These are phyloP conservation scores for Trebouxia gelatinosa DNA, from an alignment of 163 green algal species.

Conservation along the genomic window DNA sequence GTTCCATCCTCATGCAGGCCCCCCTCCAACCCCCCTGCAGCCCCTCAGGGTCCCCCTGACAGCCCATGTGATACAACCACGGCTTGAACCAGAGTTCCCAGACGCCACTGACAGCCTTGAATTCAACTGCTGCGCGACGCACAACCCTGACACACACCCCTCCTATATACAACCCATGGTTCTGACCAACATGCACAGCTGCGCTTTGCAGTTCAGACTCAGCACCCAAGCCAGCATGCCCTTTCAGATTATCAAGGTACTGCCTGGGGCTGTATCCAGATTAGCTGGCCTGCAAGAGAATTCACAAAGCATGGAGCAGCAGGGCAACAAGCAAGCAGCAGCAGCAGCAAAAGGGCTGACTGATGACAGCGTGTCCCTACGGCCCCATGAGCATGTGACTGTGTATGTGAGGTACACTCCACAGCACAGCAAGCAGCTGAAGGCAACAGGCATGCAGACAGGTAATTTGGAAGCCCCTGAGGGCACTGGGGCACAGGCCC, in stretches of 20 bases:
- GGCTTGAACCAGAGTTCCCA: conserved; percentile 45
- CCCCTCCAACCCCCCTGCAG: conserved; percentile 41
- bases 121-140: conserved; percentile 39
- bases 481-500: background rate
- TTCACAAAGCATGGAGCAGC: background rate
- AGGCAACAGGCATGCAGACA: background rate
- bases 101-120: conserved; percentile 32
- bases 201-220: conserved; percentile 44
- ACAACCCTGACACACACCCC: conserved; percentile 40
- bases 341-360: background rate
- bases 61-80: conserved; percentile 24
- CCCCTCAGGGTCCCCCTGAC: conserved; percentile 49
- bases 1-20: conserved; percentile 38
- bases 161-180: conserved; percentile 46
- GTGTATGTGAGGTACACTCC: conserved; percentile 2
- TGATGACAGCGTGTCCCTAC: background rate
- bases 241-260: conserved; percentile 43
- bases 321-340: background rate
- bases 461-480: background rate
- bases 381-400: background rate
- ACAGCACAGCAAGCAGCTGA: background rate
- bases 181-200: conserved; percentile 52
- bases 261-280: background rate
- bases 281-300: conserved; percentile 8
- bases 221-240: conserved; percentile 35